These are phyloP conservation scores for Neurospora cerealis DNA, from an alignment of 495 filamentous ascomycete genomes.

Conservation along the genomic window DNA sequence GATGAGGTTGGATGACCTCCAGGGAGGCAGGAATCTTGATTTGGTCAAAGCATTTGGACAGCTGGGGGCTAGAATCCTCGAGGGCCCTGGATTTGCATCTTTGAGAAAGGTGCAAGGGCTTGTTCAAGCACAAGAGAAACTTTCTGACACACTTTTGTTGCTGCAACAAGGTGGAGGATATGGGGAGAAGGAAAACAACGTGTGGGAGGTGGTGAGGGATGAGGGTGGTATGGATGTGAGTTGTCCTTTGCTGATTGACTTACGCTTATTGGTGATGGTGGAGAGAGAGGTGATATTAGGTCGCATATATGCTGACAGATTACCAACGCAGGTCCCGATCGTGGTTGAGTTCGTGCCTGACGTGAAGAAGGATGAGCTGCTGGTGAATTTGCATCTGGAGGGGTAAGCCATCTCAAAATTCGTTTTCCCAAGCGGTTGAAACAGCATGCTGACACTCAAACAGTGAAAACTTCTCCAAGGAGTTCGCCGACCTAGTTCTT, in stretches of 20 bases:
- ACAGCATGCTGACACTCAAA: not conserved
- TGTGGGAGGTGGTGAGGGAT: slow-evolving; percentile 62
- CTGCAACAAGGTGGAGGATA: slow-evolving; percentile 43
- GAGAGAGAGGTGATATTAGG: not conserved
- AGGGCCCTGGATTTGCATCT: not conserved
- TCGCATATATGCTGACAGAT: not conserved
- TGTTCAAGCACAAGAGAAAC: not conserved
- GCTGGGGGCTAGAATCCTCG: not conserved
- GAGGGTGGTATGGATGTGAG: slow-evolving; percentile 64
- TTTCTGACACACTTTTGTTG: slow-evolving; percentile 73
- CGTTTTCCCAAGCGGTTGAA: not conserved
- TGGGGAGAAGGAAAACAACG: not conserved
- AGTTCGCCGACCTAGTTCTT: slow-evolving; percentile 31
- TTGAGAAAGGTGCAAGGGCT: not conserved
- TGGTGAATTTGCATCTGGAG: slow-evolving; percentile 17
- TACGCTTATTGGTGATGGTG: too few species aligned
- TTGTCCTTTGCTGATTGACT: not conserved
- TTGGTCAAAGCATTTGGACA: slow-evolving; percentile 43
- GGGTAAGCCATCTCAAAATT: slow-evolving; percentile 2
- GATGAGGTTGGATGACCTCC: slow-evolving; percentile 32
- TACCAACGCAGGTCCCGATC: slow-evolving; percentile 40
- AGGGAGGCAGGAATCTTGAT: slow-evolving; percentile 34
- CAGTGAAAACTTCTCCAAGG: slow-evolving; percentile 23
- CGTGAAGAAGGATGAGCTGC: slow-evolving; percentile 7
- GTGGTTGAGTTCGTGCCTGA: slow-evolving; percentile 57